A percentile compares a stretch with the other conserved stretches of the same genome.
phyloP scores from a whole-genome alignment of 2,329 filamentous ascomycete species.

The Zymoseptoria crescenta region DNA sequence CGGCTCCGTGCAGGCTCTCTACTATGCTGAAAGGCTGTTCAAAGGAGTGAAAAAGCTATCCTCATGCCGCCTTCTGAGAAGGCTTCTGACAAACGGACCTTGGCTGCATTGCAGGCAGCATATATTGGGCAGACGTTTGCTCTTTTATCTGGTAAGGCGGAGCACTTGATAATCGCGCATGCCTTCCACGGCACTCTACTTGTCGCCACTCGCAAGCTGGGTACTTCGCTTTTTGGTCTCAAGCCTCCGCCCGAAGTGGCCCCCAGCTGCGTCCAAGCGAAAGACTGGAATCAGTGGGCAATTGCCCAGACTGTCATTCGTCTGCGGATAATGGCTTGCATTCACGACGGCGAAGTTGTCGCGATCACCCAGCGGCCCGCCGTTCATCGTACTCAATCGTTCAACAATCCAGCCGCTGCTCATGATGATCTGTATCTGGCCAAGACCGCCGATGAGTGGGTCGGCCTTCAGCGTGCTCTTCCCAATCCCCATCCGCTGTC shows the following conservation, averaged over 20 bases:
- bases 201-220: neutral
- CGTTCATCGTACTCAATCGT: neutral
- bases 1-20: neutral
- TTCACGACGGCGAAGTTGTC: slow-evolving; percentile 6
- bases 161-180: slow-evolving; percentile 1
- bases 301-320: neutral
- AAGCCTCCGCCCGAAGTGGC: neutral
- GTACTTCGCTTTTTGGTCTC: neutral
- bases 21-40: slow-evolving; percentile 4
- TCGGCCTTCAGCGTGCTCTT: neutral
- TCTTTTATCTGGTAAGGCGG: slow-evolving; percentile 1
- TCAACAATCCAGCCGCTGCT: neutral
- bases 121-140: slow-evolving; percentile 5
- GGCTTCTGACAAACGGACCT: neutral
- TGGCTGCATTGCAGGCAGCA: slow-evolving; percentile 4
- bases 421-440: slow-evolving; percentile 1
- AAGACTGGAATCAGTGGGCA: slow-evolving; percentile 2
- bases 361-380: slow-evolving; percentile 1
- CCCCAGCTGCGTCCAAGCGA: neutral
- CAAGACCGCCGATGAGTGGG: slow-evolving; percentile 3
- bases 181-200: slow-evolving; percentile 2
- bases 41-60: slow-evolving; percentile 5
- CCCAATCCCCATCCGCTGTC: neutral
- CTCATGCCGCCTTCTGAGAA: neutral
- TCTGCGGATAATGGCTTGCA: neutral